These are phyloP conservation scores for Fraxinus ornus DNA, from an alignment of 305 asterid species.

Conservation along the genomic window DNA sequence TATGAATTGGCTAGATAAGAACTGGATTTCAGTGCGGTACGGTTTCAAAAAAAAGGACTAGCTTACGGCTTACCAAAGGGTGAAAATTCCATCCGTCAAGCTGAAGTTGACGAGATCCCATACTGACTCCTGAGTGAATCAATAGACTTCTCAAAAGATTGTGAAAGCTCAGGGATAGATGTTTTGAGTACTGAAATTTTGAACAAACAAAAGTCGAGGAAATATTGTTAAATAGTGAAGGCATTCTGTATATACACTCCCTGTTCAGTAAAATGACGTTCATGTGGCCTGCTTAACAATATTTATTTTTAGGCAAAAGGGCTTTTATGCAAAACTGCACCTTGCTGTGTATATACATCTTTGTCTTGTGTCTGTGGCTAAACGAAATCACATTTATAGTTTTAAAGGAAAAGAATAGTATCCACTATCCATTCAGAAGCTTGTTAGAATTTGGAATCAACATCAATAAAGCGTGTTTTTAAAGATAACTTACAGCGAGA, in stretches of 20 bases:
- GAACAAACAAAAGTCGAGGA: not conserved
- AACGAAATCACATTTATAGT: not conserved
- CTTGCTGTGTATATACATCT: not conserved
- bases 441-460: not conserved
- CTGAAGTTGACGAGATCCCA: constrained; percentile 52
- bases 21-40: not conserved
- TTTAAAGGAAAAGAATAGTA: not conserved
- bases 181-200: constrained; percentile 59
- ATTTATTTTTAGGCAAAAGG: not conserved
- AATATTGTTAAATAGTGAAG: constrained; percentile 10
- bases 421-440: not conserved
- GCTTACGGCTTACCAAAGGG: constrained; percentile 36
- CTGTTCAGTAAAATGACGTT: not conserved
- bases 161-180: constrained; percentile 65
- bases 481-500: constrained; percentile 64
- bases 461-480: not conserved
- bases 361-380: not conserved
- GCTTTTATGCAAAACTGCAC: not conserved
- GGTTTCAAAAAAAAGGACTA: constrained; percentile 1
- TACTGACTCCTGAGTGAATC: constrained; percentile 66
- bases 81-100: constrained; percentile 28
- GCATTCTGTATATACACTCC: not conserved
- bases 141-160: constrained; percentile 60
- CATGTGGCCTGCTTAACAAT: not conserved
- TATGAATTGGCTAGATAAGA: not conserved